Evolutionary conservation across 164 flowering plant genomes (phyloP).

Genomic region (Nymphaea colorata): DNA sequence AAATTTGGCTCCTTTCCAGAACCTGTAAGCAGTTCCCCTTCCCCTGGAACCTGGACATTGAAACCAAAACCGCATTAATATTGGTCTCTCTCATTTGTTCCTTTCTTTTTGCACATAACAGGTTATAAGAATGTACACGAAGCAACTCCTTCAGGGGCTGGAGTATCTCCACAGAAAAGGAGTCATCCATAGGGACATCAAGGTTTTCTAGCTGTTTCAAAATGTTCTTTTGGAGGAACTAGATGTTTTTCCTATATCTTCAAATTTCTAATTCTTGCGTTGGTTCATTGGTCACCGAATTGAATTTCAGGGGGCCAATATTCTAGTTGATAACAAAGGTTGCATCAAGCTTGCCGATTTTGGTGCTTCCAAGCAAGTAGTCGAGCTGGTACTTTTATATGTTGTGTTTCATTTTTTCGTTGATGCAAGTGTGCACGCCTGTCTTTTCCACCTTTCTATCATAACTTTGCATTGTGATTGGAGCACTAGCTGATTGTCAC

Average conservation of each 20-base stretch:
- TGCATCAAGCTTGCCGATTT: slow-evolving; percentile 98
- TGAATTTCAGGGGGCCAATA: slow-evolving; percentile 73
- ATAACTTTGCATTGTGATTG: not conserved
- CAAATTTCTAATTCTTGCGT: not conserved
- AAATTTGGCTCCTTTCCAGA: slow-evolving; percentile 97
- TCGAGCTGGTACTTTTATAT: slow-evolving; percentile 55
- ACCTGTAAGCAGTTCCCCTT: slow-evolving; percentile 44
- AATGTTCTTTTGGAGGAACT: not conserved
- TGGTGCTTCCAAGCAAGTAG: slow-evolving; percentile 98
- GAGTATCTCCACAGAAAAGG: slow-evolving; percentile 87
- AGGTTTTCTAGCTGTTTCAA: slow-evolving; percentile 27
- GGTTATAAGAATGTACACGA: slow-evolving; percentile 88
- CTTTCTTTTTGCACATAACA: slow-evolving; percentile 12
- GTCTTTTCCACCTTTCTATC: not conserved
- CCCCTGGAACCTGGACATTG: not conserved
- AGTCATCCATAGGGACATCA: slow-evolving; percentile 94
- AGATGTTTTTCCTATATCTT: not conserved
- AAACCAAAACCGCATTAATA: not conserved
- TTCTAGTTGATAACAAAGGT: slow-evolving; percentile 92
- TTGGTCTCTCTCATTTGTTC: not conserved
- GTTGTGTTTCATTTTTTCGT: slow-evolving; percentile 3
- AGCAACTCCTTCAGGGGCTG: slow-evolving; percentile 74
- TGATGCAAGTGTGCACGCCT: not conserved
- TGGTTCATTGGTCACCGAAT: not conserved
- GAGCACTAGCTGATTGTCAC: slow-evolving; percentile 4